Percentiles rank a stretch among this genome's conserved stretches.
Evolutionary conservation across 2,329 filamentous ascomycete genomes (phyloP).

Genomic region (Paecilomyces sp.): DNA sequence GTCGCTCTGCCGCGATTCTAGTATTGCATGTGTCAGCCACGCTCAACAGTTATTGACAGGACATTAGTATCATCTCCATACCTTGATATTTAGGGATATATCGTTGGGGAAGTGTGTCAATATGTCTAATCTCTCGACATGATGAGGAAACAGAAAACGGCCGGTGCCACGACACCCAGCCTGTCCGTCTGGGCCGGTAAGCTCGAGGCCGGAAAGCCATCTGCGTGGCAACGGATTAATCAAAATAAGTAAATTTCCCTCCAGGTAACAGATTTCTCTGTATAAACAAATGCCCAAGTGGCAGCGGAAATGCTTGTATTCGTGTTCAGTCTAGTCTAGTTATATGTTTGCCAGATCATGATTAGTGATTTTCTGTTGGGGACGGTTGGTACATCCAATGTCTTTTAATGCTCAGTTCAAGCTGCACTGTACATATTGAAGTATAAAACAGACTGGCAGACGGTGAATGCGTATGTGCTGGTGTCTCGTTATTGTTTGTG

Average conservation of each 20-base stretch:
- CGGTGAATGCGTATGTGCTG: neutral
- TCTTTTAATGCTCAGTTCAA: neutral
- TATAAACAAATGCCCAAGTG: neutral
- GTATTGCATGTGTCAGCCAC: neutral
- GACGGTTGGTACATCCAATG: neutral
- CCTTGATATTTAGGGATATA: slow-evolving; percentile 59
- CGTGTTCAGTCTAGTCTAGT: neutral
- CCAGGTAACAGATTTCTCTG: neutral
- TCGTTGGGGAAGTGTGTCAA: slow-evolving; percentile 40
- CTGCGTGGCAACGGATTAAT: neutral
- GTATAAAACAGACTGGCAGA: neutral
- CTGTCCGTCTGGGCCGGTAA: slow-evolving; percentile 5
- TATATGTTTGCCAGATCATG: neutral
- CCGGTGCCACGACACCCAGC: slow-evolving; percentile 15
- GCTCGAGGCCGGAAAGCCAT: slow-evolving; percentile 1
- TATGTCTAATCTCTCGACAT: slow-evolving; percentile 36
- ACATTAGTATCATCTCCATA: slow-evolving; percentile 25
- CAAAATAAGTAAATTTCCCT: neutral
- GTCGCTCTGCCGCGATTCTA: slow-evolving; percentile 52
- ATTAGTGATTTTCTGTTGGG: neutral
- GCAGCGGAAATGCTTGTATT: neutral
- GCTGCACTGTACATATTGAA: neutral
- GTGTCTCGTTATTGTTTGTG: neutral
- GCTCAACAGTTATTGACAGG: neutral
- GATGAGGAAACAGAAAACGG: slow-evolving; percentile 35